phyloP scores from a whole-genome alignment of 2,329 filamentous ascomycete species.

The Stemphylium beticola region DNA sequence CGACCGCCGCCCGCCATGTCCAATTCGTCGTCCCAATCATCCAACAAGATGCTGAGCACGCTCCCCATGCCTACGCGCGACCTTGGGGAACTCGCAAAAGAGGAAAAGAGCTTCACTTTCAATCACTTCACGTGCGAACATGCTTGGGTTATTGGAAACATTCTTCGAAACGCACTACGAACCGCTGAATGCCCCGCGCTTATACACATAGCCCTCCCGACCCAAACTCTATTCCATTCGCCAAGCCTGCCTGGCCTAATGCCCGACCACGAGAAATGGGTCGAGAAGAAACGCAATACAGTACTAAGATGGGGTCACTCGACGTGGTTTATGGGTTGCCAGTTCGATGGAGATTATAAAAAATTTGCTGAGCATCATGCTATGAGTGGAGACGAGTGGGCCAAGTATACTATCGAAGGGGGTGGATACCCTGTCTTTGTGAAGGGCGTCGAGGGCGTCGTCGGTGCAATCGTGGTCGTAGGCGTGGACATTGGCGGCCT shows the following conservation, averaged over 20 bases:
- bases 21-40: not conserved
- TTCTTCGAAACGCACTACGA: conserved; percentile 68
- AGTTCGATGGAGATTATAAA: conserved; percentile 70
- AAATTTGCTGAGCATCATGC: conserved; percentile 70
- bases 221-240: conserved; percentile 72
- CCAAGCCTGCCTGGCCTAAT: conserved; percentile 69
- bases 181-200: conserved; percentile 62
- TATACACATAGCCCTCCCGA: conserved; percentile 69
- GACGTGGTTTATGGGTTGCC: conserved; percentile 74
- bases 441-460: conserved; percentile 73
- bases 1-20: not conserved
- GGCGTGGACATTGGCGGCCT: conserved; percentile 70
- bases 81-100: conserved; percentile 48
- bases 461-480: conserved; percentile 76
- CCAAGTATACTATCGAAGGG: conserved; percentile 77
- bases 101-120: conserved; percentile 55
- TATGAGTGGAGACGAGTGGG: conserved; percentile 58
- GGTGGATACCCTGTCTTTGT: conserved; percentile 77
- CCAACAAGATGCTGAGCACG: conserved; percentile 24
- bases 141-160: conserved; percentile 69
- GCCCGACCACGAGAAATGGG: conserved; percentile 73
- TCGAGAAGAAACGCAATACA: conserved; percentile 70
- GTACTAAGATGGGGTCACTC: conserved; percentile 73
- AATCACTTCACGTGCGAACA: conserved; percentile 67
- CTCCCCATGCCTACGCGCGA: conserved; percentile 46